Evolutionary conservation across 192 early-diverging fungal species (phyloP).

Genomic region (Coemansia sp.): DNA sequence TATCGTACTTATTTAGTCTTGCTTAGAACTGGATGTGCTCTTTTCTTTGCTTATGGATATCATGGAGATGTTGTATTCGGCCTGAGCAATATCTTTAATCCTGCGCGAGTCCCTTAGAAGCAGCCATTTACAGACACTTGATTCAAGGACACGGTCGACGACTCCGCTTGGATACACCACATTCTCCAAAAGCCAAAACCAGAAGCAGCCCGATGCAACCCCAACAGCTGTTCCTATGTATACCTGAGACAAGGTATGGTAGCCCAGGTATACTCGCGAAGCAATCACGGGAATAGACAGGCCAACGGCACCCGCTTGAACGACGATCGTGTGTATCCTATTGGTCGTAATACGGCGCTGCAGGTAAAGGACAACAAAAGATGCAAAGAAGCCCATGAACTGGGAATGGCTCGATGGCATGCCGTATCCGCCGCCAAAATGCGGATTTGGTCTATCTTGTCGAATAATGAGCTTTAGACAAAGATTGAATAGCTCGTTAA

Average conservation of each 20-base stretch:
- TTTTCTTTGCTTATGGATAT: constrained; percentile 10
- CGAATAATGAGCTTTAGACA: constrained; percentile 26
- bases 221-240: constrained; percentile 26
- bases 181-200: constrained; percentile 23
- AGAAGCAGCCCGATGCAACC: constrained; percentile 12
- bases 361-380: constrained; percentile 27
- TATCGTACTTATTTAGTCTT: too few relatives aligned
- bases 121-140: constrained; percentile 28
- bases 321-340: constrained; percentile 5
- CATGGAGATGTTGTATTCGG: constrained; percentile 27
- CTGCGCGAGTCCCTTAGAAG: constrained; percentile 40
- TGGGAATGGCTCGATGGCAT: constrained; percentile 55
- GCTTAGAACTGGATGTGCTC: not conserved
- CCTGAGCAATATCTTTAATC: constrained; percentile 26
- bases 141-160: constrained; percentile 12
- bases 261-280: constrained; percentile 45
- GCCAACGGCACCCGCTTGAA: constrained; percentile 23
- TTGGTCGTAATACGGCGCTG: constrained; percentile 13
- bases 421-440: constrained; percentile 50
- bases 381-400: constrained; percentile 49
- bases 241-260: constrained; percentile 36
- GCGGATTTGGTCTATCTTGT: constrained; percentile 29
- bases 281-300: constrained; percentile 19
- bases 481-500: constrained; percentile 42
- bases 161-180: constrained; percentile 16